These are phyloP conservation scores for Leucocoprinus birnbaumii DNA, from an alignment of 768 basidiomycete genomes.

Conservation along the genomic window DNA sequence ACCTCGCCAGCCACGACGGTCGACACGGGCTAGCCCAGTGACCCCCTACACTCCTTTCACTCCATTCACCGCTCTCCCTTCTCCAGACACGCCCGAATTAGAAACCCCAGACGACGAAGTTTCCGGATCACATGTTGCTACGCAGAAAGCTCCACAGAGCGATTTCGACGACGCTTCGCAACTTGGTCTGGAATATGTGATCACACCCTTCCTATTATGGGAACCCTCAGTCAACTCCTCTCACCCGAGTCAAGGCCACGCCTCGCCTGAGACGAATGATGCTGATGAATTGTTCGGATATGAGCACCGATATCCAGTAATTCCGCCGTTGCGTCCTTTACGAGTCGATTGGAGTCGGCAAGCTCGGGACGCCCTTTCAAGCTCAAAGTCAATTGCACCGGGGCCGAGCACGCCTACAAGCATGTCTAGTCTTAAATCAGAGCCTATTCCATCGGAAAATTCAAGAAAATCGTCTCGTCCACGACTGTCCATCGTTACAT, in stretches of 20 bases:
- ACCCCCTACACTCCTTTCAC: conserved; percentile 8
- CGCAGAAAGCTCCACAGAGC: not conserved
- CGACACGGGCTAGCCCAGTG: not conserved
- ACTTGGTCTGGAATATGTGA: not conserved
- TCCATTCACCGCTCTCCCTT: conserved; percentile 2
- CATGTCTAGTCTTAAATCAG: not conserved
- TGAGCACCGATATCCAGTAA: not conserved
- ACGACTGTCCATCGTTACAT: conserved; percentile 5
- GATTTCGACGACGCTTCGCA: conserved; percentile 1
- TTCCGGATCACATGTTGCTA: conserved; percentile 1
- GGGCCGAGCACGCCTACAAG: no score
- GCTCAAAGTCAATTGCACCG: not conserved
- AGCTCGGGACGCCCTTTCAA: not conserved
- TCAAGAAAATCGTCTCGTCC: not conserved
- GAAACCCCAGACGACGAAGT: conserved; percentile 8
- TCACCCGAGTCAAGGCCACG: not conserved
- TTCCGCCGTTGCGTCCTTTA: not conserved
- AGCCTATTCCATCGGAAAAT: not conserved
- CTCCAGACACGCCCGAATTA: conserved; percentile 10
- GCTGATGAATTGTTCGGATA: not conserved
- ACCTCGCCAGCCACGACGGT: conserved; percentile 8
- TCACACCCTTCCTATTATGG: conserved; percentile 13
- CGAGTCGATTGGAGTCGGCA: not conserved
- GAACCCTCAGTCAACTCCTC: not conserved
- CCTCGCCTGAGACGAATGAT: not conserved